These are phyloP conservation scores for Apophysomyces trapeziformis DNA, from an alignment of 371 early-diverging fungal species.

Conservation along the genomic window DNA sequence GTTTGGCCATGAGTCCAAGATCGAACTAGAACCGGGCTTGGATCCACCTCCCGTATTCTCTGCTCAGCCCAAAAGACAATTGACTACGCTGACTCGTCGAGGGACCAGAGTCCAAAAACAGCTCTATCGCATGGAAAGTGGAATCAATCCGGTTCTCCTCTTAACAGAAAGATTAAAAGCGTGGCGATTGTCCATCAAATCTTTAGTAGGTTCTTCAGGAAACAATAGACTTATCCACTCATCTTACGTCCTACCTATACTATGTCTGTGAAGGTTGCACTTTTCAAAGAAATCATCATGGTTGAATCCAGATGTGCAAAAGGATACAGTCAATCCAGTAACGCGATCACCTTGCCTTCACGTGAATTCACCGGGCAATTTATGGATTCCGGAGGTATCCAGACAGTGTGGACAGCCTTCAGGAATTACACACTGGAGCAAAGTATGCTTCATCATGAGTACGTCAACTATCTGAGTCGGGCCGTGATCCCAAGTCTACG, in stretches of 20 bases:
- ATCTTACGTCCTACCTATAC: no score
- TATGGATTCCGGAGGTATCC: slow-evolving; percentile 46
- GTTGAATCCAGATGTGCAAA: slow-evolving; percentile 36
- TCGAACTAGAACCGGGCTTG: slow-evolving; percentile 16
- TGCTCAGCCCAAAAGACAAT: slow-evolving; percentile 26
- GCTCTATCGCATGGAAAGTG: slow-evolving; percentile 43
- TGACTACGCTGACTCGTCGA: slow-evolving; percentile 17
- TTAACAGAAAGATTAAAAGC: slow-evolving; percentile 34
- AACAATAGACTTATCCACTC: no score
- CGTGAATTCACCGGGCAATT: slow-evolving; percentile 37
- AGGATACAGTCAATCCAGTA: slow-evolving; percentile 30
- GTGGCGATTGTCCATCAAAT: slow-evolving; percentile 46
- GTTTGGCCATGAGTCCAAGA: slow-evolving; percentile 27
- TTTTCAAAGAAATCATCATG: slow-evolving; percentile 36
- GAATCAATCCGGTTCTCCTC: slow-evolving; percentile 46
- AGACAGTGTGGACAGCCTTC: slow-evolving; percentile 47
- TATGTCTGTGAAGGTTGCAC: slow-evolving; percentile 22
- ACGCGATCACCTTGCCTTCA: slow-evolving; percentile 33
- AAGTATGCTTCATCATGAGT: slow-evolving; percentile 45
- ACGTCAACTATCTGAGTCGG: slow-evolving; percentile 35
- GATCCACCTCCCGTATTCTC: slow-evolving; percentile 45
- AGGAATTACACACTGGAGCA: slow-evolving; percentile 45
- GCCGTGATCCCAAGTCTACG: slow-evolving; percentile 42
- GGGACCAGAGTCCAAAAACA: slow-evolving; percentile 32
- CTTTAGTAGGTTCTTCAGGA: slow-evolving; percentile 26